Percentiles rank a stretch among this genome's conserved stretches.
These are phyloP conservation scores for Phytophthora meadii DNA, from an alignment of 352 stramenopile species.

Conservation along the genomic window DNA sequence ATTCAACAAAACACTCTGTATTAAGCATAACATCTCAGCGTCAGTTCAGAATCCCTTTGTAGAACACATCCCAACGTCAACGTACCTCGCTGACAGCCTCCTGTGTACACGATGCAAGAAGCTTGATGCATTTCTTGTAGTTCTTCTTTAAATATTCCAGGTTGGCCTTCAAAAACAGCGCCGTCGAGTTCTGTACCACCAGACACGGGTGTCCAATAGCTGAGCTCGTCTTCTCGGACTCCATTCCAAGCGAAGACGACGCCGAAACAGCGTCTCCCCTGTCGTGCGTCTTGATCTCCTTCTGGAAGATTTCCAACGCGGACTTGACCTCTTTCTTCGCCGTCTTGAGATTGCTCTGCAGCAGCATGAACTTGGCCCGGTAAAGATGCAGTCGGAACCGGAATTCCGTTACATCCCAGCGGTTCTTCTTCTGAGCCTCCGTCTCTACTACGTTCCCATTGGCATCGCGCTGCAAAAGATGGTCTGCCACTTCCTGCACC, in stretches of 20 bases:
- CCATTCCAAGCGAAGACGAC: constrained; percentile 36
- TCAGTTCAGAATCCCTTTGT: constrained; percentile 2
- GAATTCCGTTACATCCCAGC: constrained; percentile 85
- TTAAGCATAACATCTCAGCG: constrained; percentile 8
- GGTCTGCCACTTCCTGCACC: constrained; percentile 53
- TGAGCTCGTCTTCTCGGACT: constrained; percentile 77
- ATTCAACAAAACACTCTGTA: constrained; percentile 86
- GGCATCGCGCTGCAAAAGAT: constrained; percentile 40
- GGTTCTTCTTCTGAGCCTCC: constrained; percentile 67
- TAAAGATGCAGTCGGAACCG: constrained; percentile 92
- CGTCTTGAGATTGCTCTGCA: constrained; percentile 89
- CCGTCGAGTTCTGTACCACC: constrained; percentile 89
- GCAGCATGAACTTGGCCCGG: constrained; percentile 91
- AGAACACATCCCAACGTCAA: not conserved
- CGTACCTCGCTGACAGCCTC: constrained; percentile 81
- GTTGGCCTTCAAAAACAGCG: constrained; percentile 93
- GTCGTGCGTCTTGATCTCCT: constrained; percentile 81
- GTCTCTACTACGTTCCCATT: constrained; percentile 48
- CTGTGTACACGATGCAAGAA: constrained; percentile 90
- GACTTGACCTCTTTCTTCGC: constrained; percentile 94
- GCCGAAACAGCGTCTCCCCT: constrained; percentile 16
- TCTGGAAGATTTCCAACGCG: constrained; percentile 93
- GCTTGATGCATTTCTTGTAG: constrained; percentile 95
- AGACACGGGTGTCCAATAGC: constrained; percentile 79
- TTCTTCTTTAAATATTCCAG: constrained; percentile 95